phyloP scores from a whole-genome alignment of 441 rosid species.

The Erodium texanum region DNA sequence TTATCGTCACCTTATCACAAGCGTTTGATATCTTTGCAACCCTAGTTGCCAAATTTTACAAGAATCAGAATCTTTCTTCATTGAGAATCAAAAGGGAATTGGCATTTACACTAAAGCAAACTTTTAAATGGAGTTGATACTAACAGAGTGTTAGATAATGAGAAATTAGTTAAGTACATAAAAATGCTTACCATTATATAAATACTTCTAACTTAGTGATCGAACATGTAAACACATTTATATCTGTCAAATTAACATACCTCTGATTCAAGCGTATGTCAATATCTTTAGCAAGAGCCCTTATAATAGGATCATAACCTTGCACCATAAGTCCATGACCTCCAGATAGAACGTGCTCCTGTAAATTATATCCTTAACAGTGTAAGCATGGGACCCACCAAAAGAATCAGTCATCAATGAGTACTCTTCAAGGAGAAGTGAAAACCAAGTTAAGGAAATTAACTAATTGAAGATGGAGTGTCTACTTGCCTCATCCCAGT shows the following conservation, averaged over 20 bases:
- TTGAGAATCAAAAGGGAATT: neutral
- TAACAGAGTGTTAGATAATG: neutral
- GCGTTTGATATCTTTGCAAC: conserved; percentile 46
- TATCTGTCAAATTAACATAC: conserved; percentile 23
- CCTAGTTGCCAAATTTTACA: conserved; percentile 28
- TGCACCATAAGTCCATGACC: conserved; percentile 93
- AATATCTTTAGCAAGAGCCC: conserved; percentile 64
- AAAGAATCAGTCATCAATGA: neutral
- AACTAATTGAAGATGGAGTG: neutral
- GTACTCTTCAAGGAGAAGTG: no score
- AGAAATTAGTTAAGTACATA: neutral
- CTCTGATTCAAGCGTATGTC: conserved; percentile 60
- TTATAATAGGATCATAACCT: conserved; percentile 74
- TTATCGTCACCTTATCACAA: conserved; percentile 44
- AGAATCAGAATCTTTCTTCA: conserved; percentile 14
- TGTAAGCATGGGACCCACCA: conserved; percentile 8
- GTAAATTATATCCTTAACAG: conserved; percentile 12
- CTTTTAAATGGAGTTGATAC: neutral
- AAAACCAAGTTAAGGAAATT: neutral
- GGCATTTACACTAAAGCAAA: neutral
- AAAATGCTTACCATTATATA: no score
- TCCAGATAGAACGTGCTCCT: conserved; percentile 83
- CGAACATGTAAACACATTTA: neutral
- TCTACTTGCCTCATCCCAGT: conserved; percentile 76
- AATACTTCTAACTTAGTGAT: no score